Conservation (phyloP, 1,139 yeast species). For the Protomyces gravidus region DNA sequence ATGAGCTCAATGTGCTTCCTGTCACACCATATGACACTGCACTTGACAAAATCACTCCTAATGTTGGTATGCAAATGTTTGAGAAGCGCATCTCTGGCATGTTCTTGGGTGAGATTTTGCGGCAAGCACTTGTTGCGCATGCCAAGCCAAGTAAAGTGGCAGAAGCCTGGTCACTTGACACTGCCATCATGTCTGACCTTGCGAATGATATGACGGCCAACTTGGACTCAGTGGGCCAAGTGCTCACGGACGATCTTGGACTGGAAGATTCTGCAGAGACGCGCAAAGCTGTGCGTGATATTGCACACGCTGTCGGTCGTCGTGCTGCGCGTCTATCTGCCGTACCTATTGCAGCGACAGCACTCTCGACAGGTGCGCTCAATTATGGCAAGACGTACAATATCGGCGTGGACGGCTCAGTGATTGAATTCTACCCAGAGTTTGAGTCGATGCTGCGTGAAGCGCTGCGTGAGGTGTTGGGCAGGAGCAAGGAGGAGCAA, state of each 20-base stretch:
- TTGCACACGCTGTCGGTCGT: constrained; percentile 72
- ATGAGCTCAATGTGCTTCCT: constrained; percentile 66
- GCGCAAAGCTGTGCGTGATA: constrained; percentile 61
- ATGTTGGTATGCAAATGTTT: constrained; percentile 80
- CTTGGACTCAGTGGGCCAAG: constrained; percentile 56
- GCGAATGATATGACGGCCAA: constrained; percentile 76
- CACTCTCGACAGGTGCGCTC: constrained; percentile 55
- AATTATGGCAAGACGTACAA: constrained; percentile 62
- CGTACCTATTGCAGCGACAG: constrained; percentile 78
- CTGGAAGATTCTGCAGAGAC: constrained; percentile 54
- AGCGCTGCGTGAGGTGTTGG: constrained; percentile 53
- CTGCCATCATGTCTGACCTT: constrained; percentile 77
- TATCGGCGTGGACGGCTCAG: constrained; percentile 92
- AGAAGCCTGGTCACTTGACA: constrained; percentile 70
- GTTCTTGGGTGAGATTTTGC: constrained; percentile 84
- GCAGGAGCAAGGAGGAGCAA: constrained; percentile 66
- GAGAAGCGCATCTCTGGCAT: constrained; percentile 92
- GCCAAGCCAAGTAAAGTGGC: constrained; percentile 58
- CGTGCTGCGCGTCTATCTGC: constrained; percentile 86
- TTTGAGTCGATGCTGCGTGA: constrained; percentile 71
- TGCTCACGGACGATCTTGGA: constrained; percentile 37
- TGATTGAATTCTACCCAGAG: constrained; percentile 86
- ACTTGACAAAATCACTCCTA: constrained; percentile 70
- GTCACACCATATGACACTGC: constrained; percentile 65
- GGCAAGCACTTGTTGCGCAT: constrained; percentile 58